These are phyloP conservation scores for Trichoderma asperellum DNA, from an alignment of 2,329 filamentous ascomycete species.

Conservation along the genomic window DNA sequence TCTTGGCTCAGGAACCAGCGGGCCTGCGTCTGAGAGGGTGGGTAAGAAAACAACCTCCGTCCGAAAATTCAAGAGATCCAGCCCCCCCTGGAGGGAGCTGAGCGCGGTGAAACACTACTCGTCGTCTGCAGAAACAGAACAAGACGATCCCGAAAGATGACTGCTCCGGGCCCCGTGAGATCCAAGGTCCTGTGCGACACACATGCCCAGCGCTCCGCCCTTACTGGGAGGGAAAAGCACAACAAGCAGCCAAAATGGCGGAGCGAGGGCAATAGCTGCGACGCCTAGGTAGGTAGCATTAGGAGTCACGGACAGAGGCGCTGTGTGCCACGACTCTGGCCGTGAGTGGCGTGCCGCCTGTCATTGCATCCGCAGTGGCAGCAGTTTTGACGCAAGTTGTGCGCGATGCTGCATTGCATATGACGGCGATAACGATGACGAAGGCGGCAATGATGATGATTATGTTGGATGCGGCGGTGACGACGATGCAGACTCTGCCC, in stretches of 20 bases:
- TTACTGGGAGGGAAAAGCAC: background rate
- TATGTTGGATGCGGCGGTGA: background rate
- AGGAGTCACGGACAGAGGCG: background rate
- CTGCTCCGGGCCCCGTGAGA: background rate
- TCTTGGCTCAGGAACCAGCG: background rate
- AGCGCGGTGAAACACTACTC: constrained; percentile 6
- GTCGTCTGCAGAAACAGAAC: background rate
- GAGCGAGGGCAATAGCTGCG: background rate
- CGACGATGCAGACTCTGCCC: background rate
- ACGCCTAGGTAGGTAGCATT: background rate
- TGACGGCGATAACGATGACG: background rate
- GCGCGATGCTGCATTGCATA: background rate
- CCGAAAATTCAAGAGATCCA: background rate
- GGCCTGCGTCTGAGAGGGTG: background rate
- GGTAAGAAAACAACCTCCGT: constrained; percentile 1
- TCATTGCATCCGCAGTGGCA: background rate
- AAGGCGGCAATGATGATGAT: background rate
- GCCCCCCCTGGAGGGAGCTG: constrained; percentile 4
- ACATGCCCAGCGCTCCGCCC: background rate
- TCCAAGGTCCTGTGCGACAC: background rate
- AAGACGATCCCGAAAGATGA: background rate
- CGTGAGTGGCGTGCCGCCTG: background rate
- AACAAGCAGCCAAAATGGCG: background rate
- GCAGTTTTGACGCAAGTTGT: background rate
- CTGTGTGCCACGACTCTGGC: background rate